These are phyloP conservation scores for Fusarium sacchari DNA, from an alignment of 2,329 filamentous ascomycete genomes.

Conservation along the genomic window DNA sequence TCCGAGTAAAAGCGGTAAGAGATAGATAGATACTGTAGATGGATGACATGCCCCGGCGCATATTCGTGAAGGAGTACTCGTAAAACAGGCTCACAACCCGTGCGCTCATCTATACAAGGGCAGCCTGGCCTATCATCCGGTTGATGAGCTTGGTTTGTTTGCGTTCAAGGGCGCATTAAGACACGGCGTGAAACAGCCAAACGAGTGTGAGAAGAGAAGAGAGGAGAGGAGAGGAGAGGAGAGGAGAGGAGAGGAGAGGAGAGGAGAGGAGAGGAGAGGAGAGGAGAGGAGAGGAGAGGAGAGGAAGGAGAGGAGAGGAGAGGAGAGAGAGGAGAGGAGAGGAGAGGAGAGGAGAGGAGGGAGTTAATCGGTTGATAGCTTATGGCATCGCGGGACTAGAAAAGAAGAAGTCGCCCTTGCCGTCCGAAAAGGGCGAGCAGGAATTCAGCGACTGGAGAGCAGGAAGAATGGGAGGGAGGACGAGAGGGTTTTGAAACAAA, in stretches of 20 bases:
- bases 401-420: slow-evolving; percentile 35
- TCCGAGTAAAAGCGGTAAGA: slow-evolving; percentile 24
- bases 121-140: slow-evolving; percentile 40
- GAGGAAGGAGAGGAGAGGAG: too few relatives aligned
- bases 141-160: slow-evolving; percentile 25
- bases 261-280: too few relatives aligned
- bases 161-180: slow-evolving; percentile 21
- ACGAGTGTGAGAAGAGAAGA: slow-evolving; percentile 39
- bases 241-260: too few relatives aligned
- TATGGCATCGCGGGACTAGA: slow-evolving; percentile 41
- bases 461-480: slow-evolving; percentile 27
- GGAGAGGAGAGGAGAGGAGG: slow-evolving; percentile 28
- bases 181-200: slow-evolving; percentile 24
- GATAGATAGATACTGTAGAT: slow-evolving; percentile 9
- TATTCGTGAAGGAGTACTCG: slow-evolving; percentile 36
- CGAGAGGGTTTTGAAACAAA: slow-evolving; percentile 44
- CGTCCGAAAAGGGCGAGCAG: slow-evolving; percentile 36
- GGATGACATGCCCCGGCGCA: slow-evolving; percentile 33
- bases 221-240: too few relatives aligned
- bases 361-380: slow-evolving; percentile 11
- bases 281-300: too few relatives aligned
- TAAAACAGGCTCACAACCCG: slow-evolving; percentile 38
- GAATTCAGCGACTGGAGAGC: slow-evolving; percentile 13
- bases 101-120: slow-evolving; percentile 39
- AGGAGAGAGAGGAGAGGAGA: too few relatives aligned